Conservation (phyloP, 1,284 basidiomycete species). For the Gomphus sp. region DNA sequence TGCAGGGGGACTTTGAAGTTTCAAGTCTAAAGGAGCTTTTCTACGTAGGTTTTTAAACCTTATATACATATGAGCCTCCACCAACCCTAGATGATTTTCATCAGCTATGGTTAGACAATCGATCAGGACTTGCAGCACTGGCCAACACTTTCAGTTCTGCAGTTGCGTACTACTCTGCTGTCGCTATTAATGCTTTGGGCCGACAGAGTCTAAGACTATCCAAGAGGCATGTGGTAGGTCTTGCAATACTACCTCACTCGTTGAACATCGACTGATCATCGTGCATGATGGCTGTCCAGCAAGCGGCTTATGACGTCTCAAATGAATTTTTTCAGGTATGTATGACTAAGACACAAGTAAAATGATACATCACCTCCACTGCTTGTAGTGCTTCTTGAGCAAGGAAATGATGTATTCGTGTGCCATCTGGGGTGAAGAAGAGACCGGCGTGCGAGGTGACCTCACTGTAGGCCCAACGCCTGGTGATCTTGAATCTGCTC, state of each 20-base stretch:
- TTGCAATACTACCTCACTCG: too few species aligned
- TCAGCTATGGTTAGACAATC: constrained; percentile 35
- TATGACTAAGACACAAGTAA: not conserved
- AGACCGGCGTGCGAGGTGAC: constrained; percentile 28
- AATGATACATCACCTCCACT: not conserved
- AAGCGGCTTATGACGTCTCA: constrained; percentile 33
- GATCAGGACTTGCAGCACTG: constrained; percentile 12
- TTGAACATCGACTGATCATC: too few species aligned
- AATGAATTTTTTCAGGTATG: constrained; percentile 19
- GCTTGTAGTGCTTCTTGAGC: constrained; percentile 22
- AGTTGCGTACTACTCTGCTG: too few species aligned
- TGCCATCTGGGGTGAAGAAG: constrained; percentile 28
- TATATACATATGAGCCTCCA: constrained; percentile 21
- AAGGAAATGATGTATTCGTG: constrained; percentile 42
- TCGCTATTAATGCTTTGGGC: too few species aligned
- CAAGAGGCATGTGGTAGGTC: too few species aligned
- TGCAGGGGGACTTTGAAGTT: constrained; percentile 26
- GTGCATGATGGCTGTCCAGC: too few species aligned
- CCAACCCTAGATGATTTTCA: too few species aligned
- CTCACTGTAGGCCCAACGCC: constrained; percentile 34
- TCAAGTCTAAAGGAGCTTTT: constrained; percentile 30
- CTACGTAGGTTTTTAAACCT: constrained; percentile 18
- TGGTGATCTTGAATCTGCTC: constrained; percentile 15
- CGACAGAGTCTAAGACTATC: too few species aligned
- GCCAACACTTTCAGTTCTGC: too few species aligned